A percentile compares a stretch with the other conserved stretches of the same genome.
phyloP scores from a whole-genome alignment of 129 eudicot species.

The Chrysanthemum lavandulifolium region DNA sequence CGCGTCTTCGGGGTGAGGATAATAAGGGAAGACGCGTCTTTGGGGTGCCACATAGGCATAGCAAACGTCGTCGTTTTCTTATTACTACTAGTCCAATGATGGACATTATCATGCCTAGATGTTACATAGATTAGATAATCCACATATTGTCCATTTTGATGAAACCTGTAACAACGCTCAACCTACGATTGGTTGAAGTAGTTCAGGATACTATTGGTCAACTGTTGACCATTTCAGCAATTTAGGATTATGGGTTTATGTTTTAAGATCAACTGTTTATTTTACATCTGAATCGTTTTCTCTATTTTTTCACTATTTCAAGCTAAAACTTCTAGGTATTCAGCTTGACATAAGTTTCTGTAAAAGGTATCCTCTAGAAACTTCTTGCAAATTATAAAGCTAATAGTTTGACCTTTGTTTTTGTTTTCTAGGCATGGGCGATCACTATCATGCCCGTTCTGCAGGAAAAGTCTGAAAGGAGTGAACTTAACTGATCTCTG shows the following conservation, averaged over 20 bases:
- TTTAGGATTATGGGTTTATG: not conserved
- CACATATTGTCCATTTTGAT: not conserved
- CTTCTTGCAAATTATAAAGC: not conserved
- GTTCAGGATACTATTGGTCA: not conserved
- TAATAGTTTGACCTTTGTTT: slow-evolving; percentile 13
- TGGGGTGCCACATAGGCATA: too few relatives aligned
- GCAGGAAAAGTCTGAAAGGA: slow-evolving; percentile 54
- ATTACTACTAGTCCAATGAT: too few relatives aligned
- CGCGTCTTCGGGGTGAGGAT: too few relatives aligned
- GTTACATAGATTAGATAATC: too few relatives aligned
- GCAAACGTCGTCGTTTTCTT: too few relatives aligned
- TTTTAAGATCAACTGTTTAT: not conserved
- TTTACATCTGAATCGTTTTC: not conserved
- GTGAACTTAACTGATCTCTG: slow-evolving; percentile 64
- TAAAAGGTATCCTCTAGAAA: not conserved
- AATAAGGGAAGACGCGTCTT: too few relatives aligned
- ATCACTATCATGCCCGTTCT: slow-evolving; percentile 69
- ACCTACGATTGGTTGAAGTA: not conserved
- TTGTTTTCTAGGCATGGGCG: slow-evolving; percentile 51
- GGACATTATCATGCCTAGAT: too few relatives aligned
- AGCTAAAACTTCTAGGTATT: not conserved
- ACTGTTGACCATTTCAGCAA: not conserved
- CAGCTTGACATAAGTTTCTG: not conserved
- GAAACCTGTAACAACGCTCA: not conserved
- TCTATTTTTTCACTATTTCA: not conserved